These are phyloP conservation scores for Vitellaria paradoxa DNA, from an alignment of 179 eudicot genomes.

Conservation along the genomic window DNA sequence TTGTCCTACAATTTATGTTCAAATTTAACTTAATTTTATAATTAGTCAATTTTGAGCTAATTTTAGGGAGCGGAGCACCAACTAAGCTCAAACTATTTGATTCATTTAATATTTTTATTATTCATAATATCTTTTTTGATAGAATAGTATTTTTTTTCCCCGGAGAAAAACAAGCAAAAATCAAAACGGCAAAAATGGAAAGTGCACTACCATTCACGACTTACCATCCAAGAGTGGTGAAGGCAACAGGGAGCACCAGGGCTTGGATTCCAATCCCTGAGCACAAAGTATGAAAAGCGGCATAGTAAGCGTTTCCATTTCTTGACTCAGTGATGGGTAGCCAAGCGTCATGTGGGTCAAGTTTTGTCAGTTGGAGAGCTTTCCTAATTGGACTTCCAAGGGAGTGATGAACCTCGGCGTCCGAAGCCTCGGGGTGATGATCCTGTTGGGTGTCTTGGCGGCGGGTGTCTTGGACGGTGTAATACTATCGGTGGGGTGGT, in stretches of 20 bases:
- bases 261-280: slow-evolving; percentile 94
- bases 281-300: slow-evolving; percentile 81
- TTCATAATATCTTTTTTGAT: too few species aligned
- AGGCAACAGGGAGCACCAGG: slow-evolving; percentile 81
- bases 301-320: slow-evolving; percentile 84
- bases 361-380: slow-evolving; percentile 57
- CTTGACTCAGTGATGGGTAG: slow-evolving; percentile 90
- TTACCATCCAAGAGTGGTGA: slow-evolving; percentile 83
- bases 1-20: too few species aligned
- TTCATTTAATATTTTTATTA: too few species aligned
- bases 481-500: slow-evolving; percentile 12
- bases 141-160: too few species aligned
- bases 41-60: too few species aligned
- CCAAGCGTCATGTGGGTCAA: slow-evolving; percentile 93
- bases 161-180: too few species aligned
- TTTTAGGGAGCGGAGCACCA: too few species aligned
- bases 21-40: too few species aligned
- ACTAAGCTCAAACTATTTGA: too few species aligned
- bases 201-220: background rate
- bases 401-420: slow-evolving; percentile 77
- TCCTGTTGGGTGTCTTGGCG: slow-evolving; percentile 31
- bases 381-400: slow-evolving; percentile 67
- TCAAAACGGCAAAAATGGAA: too few species aligned
- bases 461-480: slow-evolving; percentile 28
- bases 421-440: slow-evolving; percentile 21